phyloP scores from a whole-genome alignment of 768 basidiomycete genomes.

The Lactarius hatsudake region DNA sequence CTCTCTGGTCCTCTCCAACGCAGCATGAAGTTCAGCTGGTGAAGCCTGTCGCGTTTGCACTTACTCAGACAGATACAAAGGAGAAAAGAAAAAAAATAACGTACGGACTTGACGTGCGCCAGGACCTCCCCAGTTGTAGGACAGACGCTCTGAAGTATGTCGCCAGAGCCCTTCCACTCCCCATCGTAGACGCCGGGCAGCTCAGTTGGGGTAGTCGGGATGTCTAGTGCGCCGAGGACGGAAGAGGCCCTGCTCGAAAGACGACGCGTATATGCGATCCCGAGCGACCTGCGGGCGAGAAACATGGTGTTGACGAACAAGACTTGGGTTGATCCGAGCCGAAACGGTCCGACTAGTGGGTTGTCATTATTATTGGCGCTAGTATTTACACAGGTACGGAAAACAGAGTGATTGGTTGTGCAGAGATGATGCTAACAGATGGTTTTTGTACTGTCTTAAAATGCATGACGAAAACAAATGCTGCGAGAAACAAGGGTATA shows the following conservation, averaged over 20 bases:
- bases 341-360: neutral
- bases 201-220: slow-evolving; percentile 51
- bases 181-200: slow-evolving; percentile 80
- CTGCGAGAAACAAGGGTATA: slow-evolving; percentile 10
- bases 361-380: neutral
- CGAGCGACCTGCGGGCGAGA: slow-evolving; percentile 16
- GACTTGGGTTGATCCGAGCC: slow-evolving; percentile 14
- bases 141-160: slow-evolving; percentile 66
- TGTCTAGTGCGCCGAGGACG: slow-evolving; percentile 62
- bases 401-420: slow-evolving; percentile 1
- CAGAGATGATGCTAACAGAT: slow-evolving; percentile 5
- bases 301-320: slow-evolving; percentile 10
- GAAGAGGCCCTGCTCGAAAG: slow-evolving; percentile 70
- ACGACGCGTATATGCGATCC: slow-evolving; percentile 37
- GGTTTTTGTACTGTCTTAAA: slow-evolving; percentile 5
- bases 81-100: slow-evolving; percentile 28
- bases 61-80: neutral
- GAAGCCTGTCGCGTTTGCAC: slow-evolving; percentile 47
- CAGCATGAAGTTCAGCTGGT: slow-evolving; percentile 65
- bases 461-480: slow-evolving; percentile 8
- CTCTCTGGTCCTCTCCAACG: slow-evolving; percentile 67
- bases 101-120: slow-evolving; percentile 67
- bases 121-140: slow-evolving; percentile 87
- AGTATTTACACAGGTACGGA: neutral
- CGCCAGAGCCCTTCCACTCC: slow-evolving; percentile 74